A percentile compares a stretch with the other conserved stretches of the same genome.
These are phyloP conservation scores for Nothomitra cinnamomea DNA, from an alignment of 2,329 filamentous ascomycete genomes.

Conservation along the genomic window DNA sequence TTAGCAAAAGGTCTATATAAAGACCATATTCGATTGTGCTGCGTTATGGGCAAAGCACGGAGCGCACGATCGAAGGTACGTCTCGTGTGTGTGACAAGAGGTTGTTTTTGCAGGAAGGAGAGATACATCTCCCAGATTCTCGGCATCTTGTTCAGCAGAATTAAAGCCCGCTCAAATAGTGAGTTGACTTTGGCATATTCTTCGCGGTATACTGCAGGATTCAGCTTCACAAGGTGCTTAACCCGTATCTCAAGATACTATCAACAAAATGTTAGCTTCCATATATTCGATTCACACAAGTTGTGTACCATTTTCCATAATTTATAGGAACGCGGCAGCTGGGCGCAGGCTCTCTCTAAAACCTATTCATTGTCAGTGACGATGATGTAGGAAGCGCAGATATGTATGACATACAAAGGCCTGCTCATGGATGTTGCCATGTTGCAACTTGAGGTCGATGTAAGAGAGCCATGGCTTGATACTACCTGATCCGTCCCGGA, in stretches of 20 bases:
- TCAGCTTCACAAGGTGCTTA: constrained; percentile 66
- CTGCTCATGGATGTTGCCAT: constrained; percentile 74
- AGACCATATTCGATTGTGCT: constrained; percentile 91
- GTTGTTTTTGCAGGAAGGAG: constrained; percentile 74
- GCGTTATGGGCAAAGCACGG: constrained; percentile 78
- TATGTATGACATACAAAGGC: constrained; percentile 38
- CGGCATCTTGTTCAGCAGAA: constrained; percentile 97
- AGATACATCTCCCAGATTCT: constrained; percentile 97
- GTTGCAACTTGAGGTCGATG: constrained; percentile 74
- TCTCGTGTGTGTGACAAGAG: constrained; percentile 73
- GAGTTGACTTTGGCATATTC: constrained; percentile 91
- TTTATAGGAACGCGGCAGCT: constrained; percentile 90
- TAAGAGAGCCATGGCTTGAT: constrained; percentile 93
- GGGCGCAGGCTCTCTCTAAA: constrained; percentile 78
- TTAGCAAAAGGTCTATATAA: constrained; percentile 83
- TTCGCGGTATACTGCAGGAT: constrained; percentile 58
- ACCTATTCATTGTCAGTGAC: constrained; percentile 30
- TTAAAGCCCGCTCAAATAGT: constrained; percentile 80
- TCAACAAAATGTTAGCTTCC: constrained; percentile 11
- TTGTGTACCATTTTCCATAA: constrained; percentile 75
- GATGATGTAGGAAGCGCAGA: background rate
- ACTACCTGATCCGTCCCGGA: constrained; percentile 59
- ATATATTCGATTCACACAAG: constrained; percentile 1
- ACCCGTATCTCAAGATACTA: constrained; percentile 75
- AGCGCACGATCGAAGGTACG: constrained; percentile 84